These are phyloP conservation scores for Aspergillus sojae DNA, from an alignment of 2,329 filamentous ascomycete species.

Conservation along the genomic window DNA sequence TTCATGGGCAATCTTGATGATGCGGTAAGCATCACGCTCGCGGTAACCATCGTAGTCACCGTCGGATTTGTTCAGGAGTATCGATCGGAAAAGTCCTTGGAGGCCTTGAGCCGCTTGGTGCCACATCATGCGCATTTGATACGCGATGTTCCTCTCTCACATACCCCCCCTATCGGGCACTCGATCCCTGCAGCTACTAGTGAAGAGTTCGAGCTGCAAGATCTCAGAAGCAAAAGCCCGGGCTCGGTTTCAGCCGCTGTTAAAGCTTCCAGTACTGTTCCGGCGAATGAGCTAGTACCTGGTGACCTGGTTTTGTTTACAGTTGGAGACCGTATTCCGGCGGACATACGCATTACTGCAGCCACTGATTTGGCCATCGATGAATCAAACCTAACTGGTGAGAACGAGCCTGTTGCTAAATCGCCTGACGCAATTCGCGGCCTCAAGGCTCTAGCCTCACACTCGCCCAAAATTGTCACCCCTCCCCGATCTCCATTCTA, in stretches of 20 bases:
- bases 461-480: constrained; percentile 34
- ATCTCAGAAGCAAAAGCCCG: constrained; percentile 48
- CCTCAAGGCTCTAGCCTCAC: constrained; percentile 31
- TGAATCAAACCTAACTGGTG: constrained; percentile 93
- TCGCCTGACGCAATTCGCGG: constrained; percentile 62
- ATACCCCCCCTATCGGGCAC: constrained; percentile 24
- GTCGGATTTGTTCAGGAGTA: constrained; percentile 98
- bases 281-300: constrained; percentile 83
- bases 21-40: constrained; percentile 90
- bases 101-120: constrained; percentile 89
- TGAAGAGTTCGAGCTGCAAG: constrained; percentile 53
- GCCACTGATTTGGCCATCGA: constrained; percentile 91
- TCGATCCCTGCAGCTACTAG: constrained; percentile 28
- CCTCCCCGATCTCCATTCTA: constrained; percentile 60
- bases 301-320: constrained; percentile 93
- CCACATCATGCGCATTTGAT: constrained; percentile 97
- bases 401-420: constrained; percentile 90
- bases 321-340: constrained; percentile 93
- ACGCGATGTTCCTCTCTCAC: constrained; percentile 52
- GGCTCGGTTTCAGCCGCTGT: constrained; percentile 65
- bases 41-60: constrained; percentile 93
- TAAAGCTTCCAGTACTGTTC: constrained; percentile 80
- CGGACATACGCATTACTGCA: constrained; percentile 91
- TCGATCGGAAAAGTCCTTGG: constrained; percentile 93
- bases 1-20: constrained; percentile 93